phyloP scores from a whole-genome alignment of 306 rosid genomes.

The Biancaea sappan region DNA sequence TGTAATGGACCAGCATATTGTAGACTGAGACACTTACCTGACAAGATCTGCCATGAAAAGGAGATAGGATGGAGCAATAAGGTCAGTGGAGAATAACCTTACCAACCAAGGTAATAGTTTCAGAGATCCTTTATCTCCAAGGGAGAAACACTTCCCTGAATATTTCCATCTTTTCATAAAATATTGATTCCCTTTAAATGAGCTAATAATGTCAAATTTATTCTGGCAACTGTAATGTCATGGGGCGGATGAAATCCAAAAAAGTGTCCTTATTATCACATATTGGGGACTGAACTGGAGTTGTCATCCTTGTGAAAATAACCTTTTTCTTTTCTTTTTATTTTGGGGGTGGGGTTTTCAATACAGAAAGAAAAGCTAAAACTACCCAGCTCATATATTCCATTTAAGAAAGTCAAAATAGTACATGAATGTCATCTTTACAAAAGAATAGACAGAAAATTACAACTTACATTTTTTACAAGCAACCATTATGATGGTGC shows the following conservation, averaged over 20 bases:
- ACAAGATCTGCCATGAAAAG: conserved; percentile 3
- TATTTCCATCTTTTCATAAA: not conserved
- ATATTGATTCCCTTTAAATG: not conserved
- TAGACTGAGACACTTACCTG: not conserved
- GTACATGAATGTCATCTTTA: not conserved
- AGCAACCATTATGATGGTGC: not conserved
- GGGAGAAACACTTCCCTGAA: not conserved
- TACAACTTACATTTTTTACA: not conserved
- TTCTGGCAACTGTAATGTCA: too few relatives aligned
- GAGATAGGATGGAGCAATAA: conserved; percentile 25
- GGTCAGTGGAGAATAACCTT: not conserved
- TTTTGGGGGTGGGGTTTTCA: not conserved
- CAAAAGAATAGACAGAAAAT: not conserved
- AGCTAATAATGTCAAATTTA: not conserved
- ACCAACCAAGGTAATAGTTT: not conserved
- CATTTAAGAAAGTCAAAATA: not conserved
- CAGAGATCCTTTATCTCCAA: not conserved
- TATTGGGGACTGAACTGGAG: not conserved
- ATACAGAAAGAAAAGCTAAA: too few relatives aligned
- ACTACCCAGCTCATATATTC: not conserved
- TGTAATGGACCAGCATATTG: conserved; percentile 4
- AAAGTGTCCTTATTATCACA: not conserved
- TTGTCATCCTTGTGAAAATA: not conserved
- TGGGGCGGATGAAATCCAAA: not conserved
- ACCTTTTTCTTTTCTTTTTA: not conserved